phyloP scores from a whole-genome alignment of 257 asterid species.

The Verbascum thapsus region DNA sequence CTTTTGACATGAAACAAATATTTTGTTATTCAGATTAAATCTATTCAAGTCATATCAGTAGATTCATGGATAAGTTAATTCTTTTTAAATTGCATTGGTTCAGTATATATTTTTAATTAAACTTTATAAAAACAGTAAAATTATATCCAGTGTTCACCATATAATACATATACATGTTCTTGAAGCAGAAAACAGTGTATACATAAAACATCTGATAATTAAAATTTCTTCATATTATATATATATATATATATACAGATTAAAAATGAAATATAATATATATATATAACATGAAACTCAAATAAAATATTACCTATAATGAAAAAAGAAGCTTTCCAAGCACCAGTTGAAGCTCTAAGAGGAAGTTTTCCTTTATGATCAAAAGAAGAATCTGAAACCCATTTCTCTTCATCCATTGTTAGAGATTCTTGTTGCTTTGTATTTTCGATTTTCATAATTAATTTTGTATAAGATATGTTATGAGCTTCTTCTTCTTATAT shows the following conservation, averaged over 20 bases:
- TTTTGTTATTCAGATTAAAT: too few relatives aligned
- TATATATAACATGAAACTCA: not conserved
- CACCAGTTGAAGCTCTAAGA: conserved; percentile 75
- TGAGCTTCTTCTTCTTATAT: conserved; percentile 36
- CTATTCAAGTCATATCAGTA: conserved; percentile 10
- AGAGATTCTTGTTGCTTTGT: conserved; percentile 14
- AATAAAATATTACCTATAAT: conserved; percentile 53
- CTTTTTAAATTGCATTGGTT: not conserved
- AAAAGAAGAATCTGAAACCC: conserved; percentile 79
- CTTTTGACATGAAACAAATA: too few relatives aligned
- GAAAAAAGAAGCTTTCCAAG: conserved; percentile 81
- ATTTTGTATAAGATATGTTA: not conserved
- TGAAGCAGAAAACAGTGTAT: not conserved
- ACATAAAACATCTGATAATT: not conserved
- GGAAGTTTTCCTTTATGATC: conserved; percentile 79
- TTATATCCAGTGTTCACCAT: not conserved
- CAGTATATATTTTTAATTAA: conserved; percentile 12
- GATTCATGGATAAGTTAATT: not conserved
- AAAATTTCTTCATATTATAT: too few relatives aligned
- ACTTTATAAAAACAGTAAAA: conserved; percentile 1
- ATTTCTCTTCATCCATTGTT: conserved; percentile 49
- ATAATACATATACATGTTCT: not conserved
- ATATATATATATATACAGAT: too few relatives aligned
- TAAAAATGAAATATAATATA: not conserved
- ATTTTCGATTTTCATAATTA: conserved; percentile 37